Percentiles rank a stretch among this genome's conserved stretches.
Conservation (phyloP, 148 eudicot species). For the Simmondsia chinensis region DNA sequence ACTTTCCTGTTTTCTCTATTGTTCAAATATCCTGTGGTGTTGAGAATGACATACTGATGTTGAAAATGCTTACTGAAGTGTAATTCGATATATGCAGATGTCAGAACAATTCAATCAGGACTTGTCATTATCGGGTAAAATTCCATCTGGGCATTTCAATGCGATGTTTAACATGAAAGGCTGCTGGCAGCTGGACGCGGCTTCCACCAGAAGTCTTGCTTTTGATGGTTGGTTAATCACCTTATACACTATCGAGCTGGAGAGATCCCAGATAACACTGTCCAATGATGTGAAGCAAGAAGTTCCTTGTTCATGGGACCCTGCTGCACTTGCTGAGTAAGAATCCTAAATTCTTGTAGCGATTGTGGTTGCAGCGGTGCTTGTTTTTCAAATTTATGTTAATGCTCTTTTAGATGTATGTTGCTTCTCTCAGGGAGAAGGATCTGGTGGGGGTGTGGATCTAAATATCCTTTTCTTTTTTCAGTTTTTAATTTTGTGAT, state of each 20-base stretch:
- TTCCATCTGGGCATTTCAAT: slow-evolving; percentile 82
- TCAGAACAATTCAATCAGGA: slow-evolving; percentile 87
- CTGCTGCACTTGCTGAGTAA: slow-evolving; percentile 80
- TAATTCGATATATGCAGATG: slow-evolving; percentile 60
- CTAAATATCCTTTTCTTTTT: too few relatives aligned
- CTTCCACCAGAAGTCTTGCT: slow-evolving; percentile 62
- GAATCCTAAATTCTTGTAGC: slow-evolving; percentile 6
- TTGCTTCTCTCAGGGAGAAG: too few relatives aligned
- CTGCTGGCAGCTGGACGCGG: slow-evolving; percentile 89
- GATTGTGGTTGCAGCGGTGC: not conserved
- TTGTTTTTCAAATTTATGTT: too few relatives aligned
- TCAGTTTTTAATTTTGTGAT: too few relatives aligned
- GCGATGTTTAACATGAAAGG: slow-evolving; percentile 63
- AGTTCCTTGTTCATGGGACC: slow-evolving; percentile 91
- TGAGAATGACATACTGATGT: too few relatives aligned
- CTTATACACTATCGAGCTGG: slow-evolving; percentile 70
- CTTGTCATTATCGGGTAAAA: slow-evolving; percentile 70
- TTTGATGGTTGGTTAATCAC: slow-evolving; percentile 90
- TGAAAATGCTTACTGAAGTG: too few relatives aligned
- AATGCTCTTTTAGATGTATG: too few relatives aligned
- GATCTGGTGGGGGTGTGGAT: too few relatives aligned
- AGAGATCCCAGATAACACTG: slow-evolving; percentile 50
- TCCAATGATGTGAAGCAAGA: slow-evolving; percentile 68
- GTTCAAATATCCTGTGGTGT: too few relatives aligned
- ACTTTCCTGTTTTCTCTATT: too few relatives aligned